Conservation (phyloP, 2,329 filamentous ascomycete genomes). For the Ascochyta fabae region DNA sequence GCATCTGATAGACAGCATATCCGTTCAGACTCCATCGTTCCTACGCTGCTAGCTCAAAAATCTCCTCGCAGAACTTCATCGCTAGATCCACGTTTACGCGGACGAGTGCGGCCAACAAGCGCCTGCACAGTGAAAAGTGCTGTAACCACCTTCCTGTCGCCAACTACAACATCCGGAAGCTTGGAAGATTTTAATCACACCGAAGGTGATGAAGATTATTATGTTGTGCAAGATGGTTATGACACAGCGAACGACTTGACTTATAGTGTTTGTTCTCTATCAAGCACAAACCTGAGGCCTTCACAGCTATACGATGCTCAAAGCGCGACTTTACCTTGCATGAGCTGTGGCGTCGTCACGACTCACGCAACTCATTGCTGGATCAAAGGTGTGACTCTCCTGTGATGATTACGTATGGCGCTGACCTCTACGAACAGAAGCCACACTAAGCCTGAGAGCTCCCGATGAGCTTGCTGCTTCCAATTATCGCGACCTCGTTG, state of each 20-base stretch:
- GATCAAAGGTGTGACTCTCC: not conserved
- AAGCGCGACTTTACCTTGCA: constrained; percentile 24
- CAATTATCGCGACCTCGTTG: constrained; percentile 21
- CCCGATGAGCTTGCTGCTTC: constrained; percentile 17
- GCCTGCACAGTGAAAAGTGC: not conserved
- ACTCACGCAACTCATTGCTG: not conserved
- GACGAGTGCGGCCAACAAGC: not conserved
- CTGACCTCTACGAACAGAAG: not conserved
- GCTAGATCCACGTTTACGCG: not conserved
- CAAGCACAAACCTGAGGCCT: not conserved
- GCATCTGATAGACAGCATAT: not conserved
- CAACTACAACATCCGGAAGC: not conserved
- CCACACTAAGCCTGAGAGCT: not conserved
- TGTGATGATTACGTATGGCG: not conserved
- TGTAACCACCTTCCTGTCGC: not conserved
- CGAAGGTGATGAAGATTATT: not conserved
- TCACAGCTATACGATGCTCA: not conserved
- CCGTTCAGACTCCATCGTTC: not conserved
- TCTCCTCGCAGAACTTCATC: not conserved
- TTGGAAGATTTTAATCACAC: not conserved
- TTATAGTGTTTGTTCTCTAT: not conserved
- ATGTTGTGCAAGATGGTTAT: not conserved
- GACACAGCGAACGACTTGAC: not conserved
- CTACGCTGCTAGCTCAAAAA: not conserved
- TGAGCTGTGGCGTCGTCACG: constrained; percentile 30